Conservation (phyloP, 352 stramenopile species). For the Phytophthora megakarya region DNA sequence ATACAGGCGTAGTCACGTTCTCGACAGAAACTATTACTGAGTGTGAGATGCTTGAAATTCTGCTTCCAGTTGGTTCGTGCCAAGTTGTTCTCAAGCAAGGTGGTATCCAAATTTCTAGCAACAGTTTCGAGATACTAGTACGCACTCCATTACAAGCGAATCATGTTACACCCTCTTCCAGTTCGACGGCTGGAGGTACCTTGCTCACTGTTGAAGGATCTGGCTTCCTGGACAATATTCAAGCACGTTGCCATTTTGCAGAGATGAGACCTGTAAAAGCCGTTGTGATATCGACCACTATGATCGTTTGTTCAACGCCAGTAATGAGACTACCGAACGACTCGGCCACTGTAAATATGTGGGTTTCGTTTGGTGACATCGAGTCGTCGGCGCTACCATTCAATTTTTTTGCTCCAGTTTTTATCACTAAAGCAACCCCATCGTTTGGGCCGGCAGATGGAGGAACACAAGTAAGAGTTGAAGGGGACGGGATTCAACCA, state of each 20-base stretch:
- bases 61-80: slow-evolving; percentile 19
- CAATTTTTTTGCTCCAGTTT: slow-evolving; percentile 24
- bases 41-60: slow-evolving; percentile 24
- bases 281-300: slow-evolving; percentile 24
- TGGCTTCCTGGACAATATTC: slow-evolving; percentile 27
- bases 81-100: slow-evolving; percentile 31
- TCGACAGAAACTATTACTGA: slow-evolving; percentile 27
- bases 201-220: slow-evolving; percentile 41
- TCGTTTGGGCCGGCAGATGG: slow-evolving; percentile 39
- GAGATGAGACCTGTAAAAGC: slow-evolving; percentile 11
- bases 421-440: slow-evolving; percentile 23
- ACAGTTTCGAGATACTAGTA: slow-evolving; percentile 21
- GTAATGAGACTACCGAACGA: slow-evolving; percentile 7
- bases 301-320: slow-evolving; percentile 34
- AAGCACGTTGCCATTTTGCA: slow-evolving; percentile 44
- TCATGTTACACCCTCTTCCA: slow-evolving; percentile 31
- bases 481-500: slow-evolving; percentile 28
- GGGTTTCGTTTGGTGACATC: slow-evolving; percentile 40
- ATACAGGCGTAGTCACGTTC: slow-evolving; percentile 11
- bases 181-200: slow-evolving; percentile 28
- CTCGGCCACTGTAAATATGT: slow-evolving; percentile 28
- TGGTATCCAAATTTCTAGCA: slow-evolving; percentile 34
- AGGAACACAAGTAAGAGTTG: slow-evolving; percentile 35
- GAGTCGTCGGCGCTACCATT: slow-evolving; percentile 31
- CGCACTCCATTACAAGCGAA: slow-evolving; percentile 15